Percentiles rank a stretch among this genome's conserved stretches.
These are phyloP conservation scores for Cucurbita ficifolia DNA, from an alignment of 306 rosid genomes.

Conservation along the genomic window DNA sequence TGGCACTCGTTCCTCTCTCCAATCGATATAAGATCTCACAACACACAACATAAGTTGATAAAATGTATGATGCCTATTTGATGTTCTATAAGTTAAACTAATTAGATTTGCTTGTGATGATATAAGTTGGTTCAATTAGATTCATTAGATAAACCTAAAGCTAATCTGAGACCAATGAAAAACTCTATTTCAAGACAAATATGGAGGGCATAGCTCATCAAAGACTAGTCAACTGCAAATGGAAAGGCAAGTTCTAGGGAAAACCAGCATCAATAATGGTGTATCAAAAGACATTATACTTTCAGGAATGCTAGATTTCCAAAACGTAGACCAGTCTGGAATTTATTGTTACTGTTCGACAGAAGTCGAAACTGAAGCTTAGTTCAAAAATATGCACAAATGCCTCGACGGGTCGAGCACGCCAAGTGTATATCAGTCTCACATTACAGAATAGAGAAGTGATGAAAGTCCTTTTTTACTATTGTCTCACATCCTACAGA, in stretches of 20 bases:
- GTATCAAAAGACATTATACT: neutral
- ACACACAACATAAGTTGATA: too few species aligned
- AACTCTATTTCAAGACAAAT: too few species aligned
- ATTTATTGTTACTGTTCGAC: neutral
- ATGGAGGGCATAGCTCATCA: neutral
- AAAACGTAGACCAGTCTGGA: neutral
- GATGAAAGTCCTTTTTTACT: neutral
- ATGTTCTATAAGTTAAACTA: too few species aligned
- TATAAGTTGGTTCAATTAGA: too few species aligned
- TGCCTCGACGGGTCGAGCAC: neutral
- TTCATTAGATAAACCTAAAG: too few species aligned
- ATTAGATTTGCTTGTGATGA: too few species aligned
- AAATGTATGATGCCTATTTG: too few species aligned
- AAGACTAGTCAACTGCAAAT: neutral
- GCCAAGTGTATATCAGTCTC: neutral
- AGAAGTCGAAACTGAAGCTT: neutral
- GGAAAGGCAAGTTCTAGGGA: neutral
- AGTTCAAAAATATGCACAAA: neutral
- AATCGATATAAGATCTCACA: too few species aligned
- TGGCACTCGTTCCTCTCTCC: too few species aligned
- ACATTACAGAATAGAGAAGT: neutral
- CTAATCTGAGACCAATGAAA: too few species aligned
- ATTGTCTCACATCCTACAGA: neutral
- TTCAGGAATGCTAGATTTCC: neutral
- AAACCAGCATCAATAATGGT: neutral